phyloP scores from a whole-genome alignment of 2,329 filamentous ascomycete genomes.

The Fusarium nurragi region DNA sequence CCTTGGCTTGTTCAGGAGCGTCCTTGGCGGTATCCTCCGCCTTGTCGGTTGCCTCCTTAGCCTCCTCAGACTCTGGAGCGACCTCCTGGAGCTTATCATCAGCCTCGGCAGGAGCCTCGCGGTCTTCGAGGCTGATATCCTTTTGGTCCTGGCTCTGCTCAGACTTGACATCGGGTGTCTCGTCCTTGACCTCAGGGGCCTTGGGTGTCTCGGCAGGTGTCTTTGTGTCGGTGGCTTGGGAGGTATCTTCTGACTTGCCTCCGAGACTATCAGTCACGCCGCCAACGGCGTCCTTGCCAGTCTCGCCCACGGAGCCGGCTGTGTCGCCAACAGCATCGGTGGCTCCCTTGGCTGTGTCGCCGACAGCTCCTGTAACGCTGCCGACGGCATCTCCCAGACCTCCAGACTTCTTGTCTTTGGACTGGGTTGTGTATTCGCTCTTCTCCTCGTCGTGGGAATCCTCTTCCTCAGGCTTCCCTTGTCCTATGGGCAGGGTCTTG shows the following conservation, averaged over 20 bases:
- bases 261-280: conserved; percentile 37
- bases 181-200: conserved; percentile 19
- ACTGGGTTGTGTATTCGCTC: conserved; percentile 54
- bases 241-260: conserved; percentile 29
- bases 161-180: conserved; percentile 24
- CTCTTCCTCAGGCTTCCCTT: conserved; percentile 40
- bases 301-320: conserved; percentile 3
- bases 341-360: conserved; percentile 10
- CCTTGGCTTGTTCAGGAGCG: conserved; percentile 14
- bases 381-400: conserved; percentile 39
- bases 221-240: conserved; percentile 23
- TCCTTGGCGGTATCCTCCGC: conserved; percentile 33
- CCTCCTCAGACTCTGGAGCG: conserved; percentile 23
- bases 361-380: conserved; percentile 17
- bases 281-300: conserved; percentile 9
- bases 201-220: conserved; percentile 33
- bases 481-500: conserved; percentile 50
- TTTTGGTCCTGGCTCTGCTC: conserved; percentile 19
- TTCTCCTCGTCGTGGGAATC: conserved; percentile 41
- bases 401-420: conserved; percentile 47
- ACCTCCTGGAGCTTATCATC: conserved; percentile 30
- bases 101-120: conserved; percentile 29
- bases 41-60: conserved; percentile 24
- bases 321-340: conserved; percentile 27
- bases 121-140: conserved; percentile 33